These are phyloP conservation scores for Camptophora hylomeconis DNA, from an alignment of 2,329 filamentous ascomycete genomes.

Conservation along the genomic window DNA sequence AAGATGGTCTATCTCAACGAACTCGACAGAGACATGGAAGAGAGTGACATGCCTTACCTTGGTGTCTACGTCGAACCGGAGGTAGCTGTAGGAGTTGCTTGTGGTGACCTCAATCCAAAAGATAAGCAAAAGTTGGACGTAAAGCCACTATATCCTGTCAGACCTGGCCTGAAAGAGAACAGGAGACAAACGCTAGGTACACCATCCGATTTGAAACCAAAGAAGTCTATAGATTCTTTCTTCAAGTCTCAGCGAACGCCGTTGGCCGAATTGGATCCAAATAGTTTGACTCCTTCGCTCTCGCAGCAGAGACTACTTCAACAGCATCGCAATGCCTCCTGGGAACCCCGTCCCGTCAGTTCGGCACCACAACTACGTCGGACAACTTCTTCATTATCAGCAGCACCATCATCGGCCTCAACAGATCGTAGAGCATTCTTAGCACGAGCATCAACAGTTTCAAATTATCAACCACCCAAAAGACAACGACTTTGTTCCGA, in stretches of 20 bases:
- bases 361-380: conserved; percentile 23
- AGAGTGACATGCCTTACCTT: conserved; percentile 67
- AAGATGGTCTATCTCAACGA: conserved; percentile 64
- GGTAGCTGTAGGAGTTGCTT: conserved; percentile 60
- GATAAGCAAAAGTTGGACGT: conserved; percentile 55
- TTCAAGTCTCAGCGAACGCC: conserved; percentile 52
- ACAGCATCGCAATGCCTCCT: conserved; percentile 39
- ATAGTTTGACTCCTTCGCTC: conserved; percentile 53
- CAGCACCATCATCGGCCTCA: conserved; percentile 28
- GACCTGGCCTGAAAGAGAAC: conserved; percentile 23
- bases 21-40: conserved; percentile 47
- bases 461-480: conserved; percentile 36
- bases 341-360: conserved; percentile 40
- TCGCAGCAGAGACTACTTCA: conserved; percentile 48
- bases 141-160: conserved; percentile 20
- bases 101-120: conserved; percentile 76
- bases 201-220: conserved; percentile 43
- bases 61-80: conserved; percentile 58
- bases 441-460: conserved; percentile 23
- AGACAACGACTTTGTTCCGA: conserved; percentile 40
- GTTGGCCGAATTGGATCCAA: conserved; percentile 54
- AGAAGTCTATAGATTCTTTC: conserved; percentile 49
- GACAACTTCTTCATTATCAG: conserved; percentile 22
- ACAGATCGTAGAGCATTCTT: conserved; percentile 30
- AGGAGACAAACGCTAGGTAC: conserved; percentile 29